Evolutionary conservation across 1,284 basidiomycete genomes (phyloP), one percentile per base, ranked within the genome.

Genomic region (Meira miltonrushii): DNA sequence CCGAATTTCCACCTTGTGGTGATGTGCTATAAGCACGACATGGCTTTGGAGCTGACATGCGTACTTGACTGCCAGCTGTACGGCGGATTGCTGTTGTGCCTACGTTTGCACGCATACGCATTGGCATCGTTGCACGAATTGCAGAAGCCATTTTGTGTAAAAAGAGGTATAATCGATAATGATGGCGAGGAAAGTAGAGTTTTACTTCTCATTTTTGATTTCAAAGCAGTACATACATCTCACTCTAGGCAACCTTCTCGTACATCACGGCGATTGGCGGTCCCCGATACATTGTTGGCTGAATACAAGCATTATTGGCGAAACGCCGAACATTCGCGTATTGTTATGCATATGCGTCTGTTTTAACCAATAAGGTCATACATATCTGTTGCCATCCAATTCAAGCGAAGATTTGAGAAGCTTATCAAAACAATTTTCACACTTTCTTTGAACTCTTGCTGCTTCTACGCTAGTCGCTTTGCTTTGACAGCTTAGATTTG

Each of bases 1-100:
- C 55, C 4, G 55, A 39, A 28, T 7, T 57, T 50, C 50, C 50
- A 53, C 50, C 50, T n/a, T 17, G 11, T 13, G 50, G 50, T 41
- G 50, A 37, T n/a, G 50, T 53, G 17, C 21, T 17, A 15, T 53
- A 53, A 19, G 28, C n/a, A n/a, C 50, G 50, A 5, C 12, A n/a
- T n/a, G 50, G 50, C 46, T 21, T 21, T 12, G 46, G 46, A 21
- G 46, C 21, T 33, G 28, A 33, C 3, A 33, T 33, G 28, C 28
- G 28, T n/a, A 23, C 46, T 13, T 48, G 46, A 11, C 15, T 15
- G 8, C 17, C 13, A 8, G 12, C 12, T 25, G 17, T n/a, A n/a
- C 25, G 17, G 19, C 13, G 19, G 4, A 43, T 43, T 23, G 25
- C 12, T 5, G 17, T 12, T 17, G 23, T 19, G 23, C 46, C 46